These are phyloP conservation scores for Raphanus sativus DNA, from an alignment of 345 rosid genomes.

Conservation along the genomic window DNA sequence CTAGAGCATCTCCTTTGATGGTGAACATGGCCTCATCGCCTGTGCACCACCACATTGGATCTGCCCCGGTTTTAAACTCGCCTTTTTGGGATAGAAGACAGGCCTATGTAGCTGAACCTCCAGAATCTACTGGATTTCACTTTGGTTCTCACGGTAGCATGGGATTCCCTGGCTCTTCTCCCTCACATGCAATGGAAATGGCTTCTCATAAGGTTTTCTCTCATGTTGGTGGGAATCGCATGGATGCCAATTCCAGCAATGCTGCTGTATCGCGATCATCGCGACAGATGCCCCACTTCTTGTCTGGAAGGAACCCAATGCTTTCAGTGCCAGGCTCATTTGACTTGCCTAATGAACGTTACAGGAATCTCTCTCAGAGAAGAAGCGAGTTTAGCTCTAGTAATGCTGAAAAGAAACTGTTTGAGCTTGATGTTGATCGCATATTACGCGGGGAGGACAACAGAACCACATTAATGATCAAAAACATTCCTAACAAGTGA, in stretches of 20 bases:
- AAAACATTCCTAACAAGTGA: constrained; percentile 95
- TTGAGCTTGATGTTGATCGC: constrained; percentile 83
- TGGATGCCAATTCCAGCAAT: constrained; percentile 52
- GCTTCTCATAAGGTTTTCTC: constrained; percentile 58
- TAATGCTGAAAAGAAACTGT: constrained; percentile 76
- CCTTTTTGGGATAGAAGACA: constrained; percentile 79
- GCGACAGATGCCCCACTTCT: constrained; percentile 68
- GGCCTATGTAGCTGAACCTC: constrained; percentile 67
- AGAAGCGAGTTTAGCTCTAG: constrained; percentile 66
- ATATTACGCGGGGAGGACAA: constrained; percentile 73
- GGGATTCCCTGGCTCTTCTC: constrained; percentile 61
- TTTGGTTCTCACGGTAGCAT: constrained; percentile 64
- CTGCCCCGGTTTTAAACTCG: constrained; percentile 72
- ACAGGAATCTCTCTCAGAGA: constrained; percentile 63
- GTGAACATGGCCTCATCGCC: constrained; percentile 56
- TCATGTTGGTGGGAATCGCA: constrained; percentile 51
- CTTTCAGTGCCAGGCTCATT: constrained; percentile 59
- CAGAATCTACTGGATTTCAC: constrained; percentile 72
- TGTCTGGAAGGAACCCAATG: constrained; percentile 65
- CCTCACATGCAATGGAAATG: constrained; percentile 62
- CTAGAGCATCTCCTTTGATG: constrained; percentile 65
- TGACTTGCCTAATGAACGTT: constrained; percentile 71
- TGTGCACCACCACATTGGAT: constrained; percentile 75
- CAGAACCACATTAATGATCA: constrained; percentile 92
- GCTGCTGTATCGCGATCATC: constrained; percentile 58